Conservation (phyloP, 2,329 filamentous ascomycete genomes). For the Ramichloridium luteum region DNA sequence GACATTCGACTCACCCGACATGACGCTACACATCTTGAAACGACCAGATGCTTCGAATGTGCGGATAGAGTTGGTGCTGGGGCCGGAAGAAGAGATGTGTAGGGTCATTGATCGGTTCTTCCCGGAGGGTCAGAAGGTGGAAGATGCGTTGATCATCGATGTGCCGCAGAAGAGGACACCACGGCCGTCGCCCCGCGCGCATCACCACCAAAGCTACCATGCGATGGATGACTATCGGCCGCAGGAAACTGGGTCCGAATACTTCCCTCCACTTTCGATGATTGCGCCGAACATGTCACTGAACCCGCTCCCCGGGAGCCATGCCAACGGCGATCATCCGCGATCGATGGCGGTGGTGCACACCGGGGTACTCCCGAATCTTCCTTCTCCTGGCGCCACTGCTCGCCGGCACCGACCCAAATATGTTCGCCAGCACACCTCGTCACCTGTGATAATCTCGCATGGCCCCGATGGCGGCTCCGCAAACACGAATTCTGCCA, state of each 20-base stretch:
- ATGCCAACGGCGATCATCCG: slow-evolving; percentile 26
- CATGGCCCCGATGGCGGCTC: slow-evolving; percentile 20
- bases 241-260: slow-evolving; percentile 60
- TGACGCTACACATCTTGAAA: slow-evolving; percentile 65
- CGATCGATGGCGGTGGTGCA: slow-evolving; percentile 70
- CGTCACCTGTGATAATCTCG: slow-evolving; percentile 60
- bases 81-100: slow-evolving; percentile 75
- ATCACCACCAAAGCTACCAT: slow-evolving; percentile 40
- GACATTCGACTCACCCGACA: slow-evolving; percentile 81
- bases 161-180: slow-evolving; percentile 66
- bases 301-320: slow-evolving; percentile 3
- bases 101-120: slow-evolving; percentile 70
- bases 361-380: slow-evolving; percentile 64
- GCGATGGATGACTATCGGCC: slow-evolving; percentile 51
- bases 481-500: slow-evolving; percentile 25
- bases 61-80: slow-evolving; percentile 53
- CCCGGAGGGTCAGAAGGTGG: slow-evolving; percentile 73
- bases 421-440: slow-evolving; percentile 60
- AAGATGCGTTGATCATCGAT: slow-evolving; percentile 86
- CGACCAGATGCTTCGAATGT: slow-evolving; percentile 31
- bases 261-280: slow-evolving; percentile 62
- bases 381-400: slow-evolving; percentile 72
- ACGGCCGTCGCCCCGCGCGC: slow-evolving; percentile 58
- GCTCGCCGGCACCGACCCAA: slow-evolving; percentile 41
- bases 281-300: slow-evolving; percentile 28